Percentiles rank a stretch among this genome's conserved stretches.
Conservation (phyloP, 176 grass and related monocot genomes). For the Musa itinerans region DNA sequence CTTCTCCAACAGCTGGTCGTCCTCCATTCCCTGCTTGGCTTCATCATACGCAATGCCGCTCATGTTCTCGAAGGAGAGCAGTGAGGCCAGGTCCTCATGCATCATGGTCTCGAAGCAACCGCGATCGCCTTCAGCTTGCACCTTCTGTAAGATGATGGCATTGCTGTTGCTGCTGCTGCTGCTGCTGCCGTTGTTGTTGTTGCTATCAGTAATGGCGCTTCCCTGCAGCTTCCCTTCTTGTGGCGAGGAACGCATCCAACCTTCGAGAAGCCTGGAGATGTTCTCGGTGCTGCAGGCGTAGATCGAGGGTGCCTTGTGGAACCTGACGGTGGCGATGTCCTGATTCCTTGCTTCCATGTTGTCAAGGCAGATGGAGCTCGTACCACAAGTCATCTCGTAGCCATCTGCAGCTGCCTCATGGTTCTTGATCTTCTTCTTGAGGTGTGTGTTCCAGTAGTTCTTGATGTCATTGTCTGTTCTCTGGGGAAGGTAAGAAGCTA, state of each 20-base stretch:
- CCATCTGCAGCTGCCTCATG: background rate
- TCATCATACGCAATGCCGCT: background rate
- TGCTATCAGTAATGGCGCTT: background rate
- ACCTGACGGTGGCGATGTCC: background rate
- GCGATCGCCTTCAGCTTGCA: background rate
- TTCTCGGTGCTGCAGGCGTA: constrained; percentile 6
- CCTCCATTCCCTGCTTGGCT: too few relatives aligned
- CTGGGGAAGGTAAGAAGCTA: constrained; percentile 2
- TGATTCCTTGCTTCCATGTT: background rate
- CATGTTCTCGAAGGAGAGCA: constrained; percentile 3
- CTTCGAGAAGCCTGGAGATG: constrained; percentile 3
- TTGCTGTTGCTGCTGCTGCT: too few relatives aligned
- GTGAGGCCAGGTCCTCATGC: background rate
- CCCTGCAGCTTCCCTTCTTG: background rate
- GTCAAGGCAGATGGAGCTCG: background rate
- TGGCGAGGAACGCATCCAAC: background rate
- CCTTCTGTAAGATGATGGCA: background rate
- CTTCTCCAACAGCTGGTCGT: constrained; percentile 2
- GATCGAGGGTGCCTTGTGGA: background rate
- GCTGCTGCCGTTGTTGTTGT: background rate
- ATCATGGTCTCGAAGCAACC: too few relatives aligned
- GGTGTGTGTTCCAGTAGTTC: constrained; percentile 12
- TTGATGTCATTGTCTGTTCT: constrained; percentile 10
- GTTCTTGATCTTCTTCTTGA: constrained; percentile 7
- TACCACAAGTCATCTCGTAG: background rate